A percentile compares a stretch with the other conserved stretches of the same genome.
Conservation (phyloP, 768 basidiomycete species). For the Tricholoma hemisulphureum region DNA sequence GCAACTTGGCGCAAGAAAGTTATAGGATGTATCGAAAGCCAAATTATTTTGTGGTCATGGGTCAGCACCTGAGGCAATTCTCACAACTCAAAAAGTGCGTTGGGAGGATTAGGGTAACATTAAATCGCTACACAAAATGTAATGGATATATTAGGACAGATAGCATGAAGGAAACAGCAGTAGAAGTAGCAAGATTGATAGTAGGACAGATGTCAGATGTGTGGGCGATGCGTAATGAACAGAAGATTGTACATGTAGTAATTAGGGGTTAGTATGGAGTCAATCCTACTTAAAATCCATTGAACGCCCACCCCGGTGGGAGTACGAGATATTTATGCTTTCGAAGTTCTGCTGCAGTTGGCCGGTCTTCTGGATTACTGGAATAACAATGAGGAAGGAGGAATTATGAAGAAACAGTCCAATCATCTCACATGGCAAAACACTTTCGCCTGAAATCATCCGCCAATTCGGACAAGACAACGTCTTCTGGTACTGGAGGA, state of each 20-base stretch:
- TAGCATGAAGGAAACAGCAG: slow-evolving; percentile 22
- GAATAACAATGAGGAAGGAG: background rate
- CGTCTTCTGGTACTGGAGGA: slow-evolving; percentile 86
- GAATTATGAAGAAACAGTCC: slow-evolving; percentile 11
- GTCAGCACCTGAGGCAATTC: too few relatives aligned
- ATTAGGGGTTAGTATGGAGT: slow-evolving; percentile 26
- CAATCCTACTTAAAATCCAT: slow-evolving; percentile 51
- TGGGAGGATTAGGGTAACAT: slow-evolving; percentile 33
- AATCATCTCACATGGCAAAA: slow-evolving; percentile 77
- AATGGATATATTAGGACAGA: slow-evolving; percentile 30
- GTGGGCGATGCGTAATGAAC: slow-evolving; percentile 16
- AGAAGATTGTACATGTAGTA: slow-evolving; percentile 25
- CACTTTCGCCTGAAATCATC: slow-evolving; percentile 86
- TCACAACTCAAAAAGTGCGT: too few relatives aligned
- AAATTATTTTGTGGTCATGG: too few relatives aligned
- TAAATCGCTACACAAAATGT: slow-evolving; percentile 41
- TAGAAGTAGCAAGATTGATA: slow-evolving; percentile 14
- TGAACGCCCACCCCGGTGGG: slow-evolving; percentile 74
- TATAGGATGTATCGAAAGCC: too few relatives aligned
- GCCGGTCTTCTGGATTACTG: slow-evolving; percentile 83
- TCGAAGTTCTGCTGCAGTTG: slow-evolving; percentile 74
- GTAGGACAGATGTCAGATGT: slow-evolving; percentile 14
- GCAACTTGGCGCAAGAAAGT: too few relatives aligned
- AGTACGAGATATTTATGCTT: slow-evolving; percentile 76
- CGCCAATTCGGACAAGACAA: slow-evolving; percentile 70